A percentile compares a stretch with the other conserved stretches of the same genome.
phyloP scores from a whole-genome alignment of 306 rosid species.

The Cicer judaicum region DNA sequence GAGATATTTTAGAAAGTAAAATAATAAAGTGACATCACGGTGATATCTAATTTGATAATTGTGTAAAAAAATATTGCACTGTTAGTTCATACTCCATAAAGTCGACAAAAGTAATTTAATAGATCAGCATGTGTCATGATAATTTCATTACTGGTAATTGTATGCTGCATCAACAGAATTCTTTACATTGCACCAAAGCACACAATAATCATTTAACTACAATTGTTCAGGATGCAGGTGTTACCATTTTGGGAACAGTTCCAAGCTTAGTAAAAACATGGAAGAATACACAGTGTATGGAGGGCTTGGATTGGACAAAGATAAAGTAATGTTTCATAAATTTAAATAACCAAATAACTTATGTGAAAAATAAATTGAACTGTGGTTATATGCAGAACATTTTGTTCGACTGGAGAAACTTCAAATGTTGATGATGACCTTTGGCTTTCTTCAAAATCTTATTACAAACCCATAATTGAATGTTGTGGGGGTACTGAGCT shows the following conservation, averaged over 20 bases:
- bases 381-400: constrained; percentile 56
- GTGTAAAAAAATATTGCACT: background rate
- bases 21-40: background rate
- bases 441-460: constrained; percentile 89
- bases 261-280: constrained; percentile 94
- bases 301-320: constrained; percentile 91
- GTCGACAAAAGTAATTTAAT: background rate
- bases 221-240: constrained; percentile 85
- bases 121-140: background rate
- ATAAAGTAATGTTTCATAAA: constrained; percentile 63
- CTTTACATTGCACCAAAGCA: constrained; percentile 1
- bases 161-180: background rate
- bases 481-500: constrained; percentile 94
- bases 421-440: constrained; percentile 92
- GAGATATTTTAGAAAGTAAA: background rate
- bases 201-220: constrained; percentile 23
- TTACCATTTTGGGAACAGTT: constrained; percentile 90
- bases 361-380: constrained; percentile 39
- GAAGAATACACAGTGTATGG: constrained; percentile 84
- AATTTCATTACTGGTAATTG: background rate
- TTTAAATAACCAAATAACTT: constrained; percentile 2
- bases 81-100: background rate
- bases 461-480: constrained; percentile 74
- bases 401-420: constrained; percentile 79
- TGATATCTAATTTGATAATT: too few species aligned